phyloP scores from a whole-genome alignment of 2,329 filamentous ascomycete genomes.

The Magnaporthiopsis incrustans region DNA sequence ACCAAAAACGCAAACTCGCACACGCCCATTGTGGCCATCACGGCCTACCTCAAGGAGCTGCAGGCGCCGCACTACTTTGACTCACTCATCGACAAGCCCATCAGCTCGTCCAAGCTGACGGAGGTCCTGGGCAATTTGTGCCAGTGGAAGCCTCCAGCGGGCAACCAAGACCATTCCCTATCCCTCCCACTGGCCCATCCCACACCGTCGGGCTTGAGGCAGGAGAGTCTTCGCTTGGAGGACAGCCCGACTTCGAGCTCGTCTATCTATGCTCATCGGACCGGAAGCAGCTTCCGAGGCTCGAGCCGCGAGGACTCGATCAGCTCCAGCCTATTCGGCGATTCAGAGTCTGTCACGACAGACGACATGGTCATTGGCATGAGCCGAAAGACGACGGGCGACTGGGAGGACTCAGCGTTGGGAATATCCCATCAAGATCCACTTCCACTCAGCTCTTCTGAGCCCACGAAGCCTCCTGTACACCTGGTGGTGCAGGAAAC shows the following conservation, averaged over 20 bases:
- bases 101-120: slow-evolving; percentile 81
- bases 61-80: slow-evolving; percentile 95
- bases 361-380: slow-evolving; percentile 74
- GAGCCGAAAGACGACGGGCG: slow-evolving; percentile 63
- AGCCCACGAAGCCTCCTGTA: slow-evolving; percentile 36
- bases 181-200: slow-evolving; percentile 45
- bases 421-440: slow-evolving; percentile 64
- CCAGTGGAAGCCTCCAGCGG: slow-evolving; percentile 78
- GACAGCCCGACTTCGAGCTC: slow-evolving; percentile 81
- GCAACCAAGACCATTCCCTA: slow-evolving; percentile 29
- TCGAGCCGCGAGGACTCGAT: slow-evolving; percentile 86
- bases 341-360: slow-evolving; percentile 68
- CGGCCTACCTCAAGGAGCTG: slow-evolving; percentile 94
- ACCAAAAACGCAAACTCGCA: slow-evolving; percentile 92
- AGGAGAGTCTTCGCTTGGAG: slow-evolving; percentile 55
- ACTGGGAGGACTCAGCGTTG: slow-evolving; percentile 72
- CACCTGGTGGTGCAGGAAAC: slow-evolving; percentile 53
- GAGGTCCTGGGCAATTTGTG: slow-evolving; percentile 84
- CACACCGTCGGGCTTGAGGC: slow-evolving; percentile 56
- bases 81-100: slow-evolving; percentile 90
- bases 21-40: slow-evolving; percentile 93
- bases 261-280: slow-evolving; percentile 58
- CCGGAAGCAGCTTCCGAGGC: slow-evolving; percentile 67
- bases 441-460: slow-evolving; percentile 20
- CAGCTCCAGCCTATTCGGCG: slow-evolving; percentile 79